Conservation (phyloP, 805 yeast species). For the Cyberlindnera maclurae region DNA sequence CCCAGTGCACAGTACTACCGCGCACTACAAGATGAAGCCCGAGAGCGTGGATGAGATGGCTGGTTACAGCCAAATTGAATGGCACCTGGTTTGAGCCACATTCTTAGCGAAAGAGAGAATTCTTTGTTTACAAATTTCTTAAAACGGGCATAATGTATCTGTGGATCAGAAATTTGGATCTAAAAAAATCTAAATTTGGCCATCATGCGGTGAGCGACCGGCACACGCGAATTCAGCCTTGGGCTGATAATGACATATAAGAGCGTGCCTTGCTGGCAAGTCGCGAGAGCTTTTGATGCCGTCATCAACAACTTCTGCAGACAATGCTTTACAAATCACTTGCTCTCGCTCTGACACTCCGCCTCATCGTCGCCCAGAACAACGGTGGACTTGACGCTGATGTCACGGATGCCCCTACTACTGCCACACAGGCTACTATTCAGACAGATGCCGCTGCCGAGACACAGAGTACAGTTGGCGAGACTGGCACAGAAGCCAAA, state of each 20-base stretch:
- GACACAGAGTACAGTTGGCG: background rate
- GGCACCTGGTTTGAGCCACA: background rate
- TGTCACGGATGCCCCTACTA: constrained; percentile 4
- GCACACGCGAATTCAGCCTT: no score
- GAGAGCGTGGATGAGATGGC: no score
- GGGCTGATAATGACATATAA: background rate
- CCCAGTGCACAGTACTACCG: no score
- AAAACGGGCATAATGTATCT: background rate
- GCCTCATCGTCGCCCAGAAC: constrained; percentile 8
- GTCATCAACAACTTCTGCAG: no score
- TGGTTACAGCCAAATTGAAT: no score
- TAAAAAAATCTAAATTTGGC: no score
- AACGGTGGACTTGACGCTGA: constrained; percentile 10
- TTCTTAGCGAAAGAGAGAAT: no score
- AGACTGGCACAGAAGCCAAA: no score
- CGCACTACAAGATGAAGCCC: no score
- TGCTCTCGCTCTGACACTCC: constrained; percentile 6
- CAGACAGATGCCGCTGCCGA: background rate
- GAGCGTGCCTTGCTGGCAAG: no score
- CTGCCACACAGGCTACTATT: constrained; percentile 1
- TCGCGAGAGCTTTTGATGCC: background rate
- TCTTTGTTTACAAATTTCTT: constrained; percentile 1
- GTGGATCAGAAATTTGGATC: background rate
- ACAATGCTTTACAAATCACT: constrained; percentile 13
- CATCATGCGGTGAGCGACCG: no score